Base-by-base conservation (phyloP, 2,329 filamentous ascomycete genomes). In the Epichloe gansuensis region DNA sequence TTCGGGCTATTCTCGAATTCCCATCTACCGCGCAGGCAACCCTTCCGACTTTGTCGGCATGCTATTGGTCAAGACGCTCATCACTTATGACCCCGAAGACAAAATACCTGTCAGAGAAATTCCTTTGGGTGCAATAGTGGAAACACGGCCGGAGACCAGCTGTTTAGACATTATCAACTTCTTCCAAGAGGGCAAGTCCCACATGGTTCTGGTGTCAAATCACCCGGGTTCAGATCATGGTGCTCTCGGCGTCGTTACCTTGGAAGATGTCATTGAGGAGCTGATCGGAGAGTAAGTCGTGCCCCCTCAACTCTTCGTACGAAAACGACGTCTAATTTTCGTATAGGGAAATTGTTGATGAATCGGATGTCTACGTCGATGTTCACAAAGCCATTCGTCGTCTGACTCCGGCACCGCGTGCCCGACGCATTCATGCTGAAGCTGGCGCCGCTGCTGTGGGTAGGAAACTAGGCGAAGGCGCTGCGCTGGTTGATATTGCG, bases 131-230 rank as follows among this genome's bases (percentile, higher is more conserved):
- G 96, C 93, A 0, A 80, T 98, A 6, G 93, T 94, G 1, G 93
- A 98, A 68, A 98, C 93, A 0, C 81, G 88, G 9, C 89, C 93
- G 0, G 89, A 96, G 64, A 98, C 93, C 0, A 96, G 90, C 71
- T 98, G 93, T 66, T 71, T 98, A 52, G 93, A 98, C 66, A 97
- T 98, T 62, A 89, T 98, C 71, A 98, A 98, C 71, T 98, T 96
- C 69, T 98, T 98, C 73, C 93, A 98, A 68, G 93, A 98, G 73
- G 93, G 93, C 61, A 98, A 98, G 67, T 95, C 90, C 1, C 93
- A 98, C 68, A 95, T 98, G 90, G 91, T 97, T 0, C 74, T 98
- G 31, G 93, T 97, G 8, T 96, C 91, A 0, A 87, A 95, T 62
- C 76, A 70, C 35, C 93, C 93, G 1, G 90, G 91, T n/a, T 88